Evolutionary conservation across 78 protist genomes (phyloP).

Genomic region (Dictyostelium purpureum): DNA sequence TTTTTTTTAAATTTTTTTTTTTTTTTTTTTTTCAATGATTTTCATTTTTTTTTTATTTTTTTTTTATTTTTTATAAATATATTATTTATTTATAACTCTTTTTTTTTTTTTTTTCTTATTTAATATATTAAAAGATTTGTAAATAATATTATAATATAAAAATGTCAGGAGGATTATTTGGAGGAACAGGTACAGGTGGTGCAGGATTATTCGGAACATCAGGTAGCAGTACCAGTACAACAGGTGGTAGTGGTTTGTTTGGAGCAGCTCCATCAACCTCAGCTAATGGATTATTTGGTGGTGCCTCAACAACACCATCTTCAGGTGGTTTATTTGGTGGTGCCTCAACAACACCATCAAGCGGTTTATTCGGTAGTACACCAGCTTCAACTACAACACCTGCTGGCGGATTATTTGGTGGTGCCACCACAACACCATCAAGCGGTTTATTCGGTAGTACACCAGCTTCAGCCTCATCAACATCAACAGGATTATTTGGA

Average conservation of each 20-base stretch:
- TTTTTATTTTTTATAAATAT: no score
- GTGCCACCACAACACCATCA: neutral
- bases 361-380: neutral
- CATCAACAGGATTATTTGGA: constrained; percentile 24
- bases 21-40: no score
- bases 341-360: neutral
- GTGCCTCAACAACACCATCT: neutral
- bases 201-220: neutral
- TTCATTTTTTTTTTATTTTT: no score
- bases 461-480: constrained; percentile 14
- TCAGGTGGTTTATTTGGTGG: constrained; percentile 40
- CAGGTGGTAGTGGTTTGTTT: neutral
- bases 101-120: no score
- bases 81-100: no score
- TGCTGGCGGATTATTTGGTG: constrained; percentile 37
- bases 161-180: constrained; percentile 13
- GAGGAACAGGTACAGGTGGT: neutral
- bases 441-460: constrained; percentile 23
- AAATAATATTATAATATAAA: no score
- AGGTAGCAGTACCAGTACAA: no score
- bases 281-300: neutral
- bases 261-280: neutral
- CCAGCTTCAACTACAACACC: neutral
- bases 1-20: no score
- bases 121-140: no score